A percentile compares a stretch with the other conserved stretches of the same genome.
Evolutionary conservation across 148 eudicot genomes (phyloP).

Genomic region (Chenopodium formosanum): DNA sequence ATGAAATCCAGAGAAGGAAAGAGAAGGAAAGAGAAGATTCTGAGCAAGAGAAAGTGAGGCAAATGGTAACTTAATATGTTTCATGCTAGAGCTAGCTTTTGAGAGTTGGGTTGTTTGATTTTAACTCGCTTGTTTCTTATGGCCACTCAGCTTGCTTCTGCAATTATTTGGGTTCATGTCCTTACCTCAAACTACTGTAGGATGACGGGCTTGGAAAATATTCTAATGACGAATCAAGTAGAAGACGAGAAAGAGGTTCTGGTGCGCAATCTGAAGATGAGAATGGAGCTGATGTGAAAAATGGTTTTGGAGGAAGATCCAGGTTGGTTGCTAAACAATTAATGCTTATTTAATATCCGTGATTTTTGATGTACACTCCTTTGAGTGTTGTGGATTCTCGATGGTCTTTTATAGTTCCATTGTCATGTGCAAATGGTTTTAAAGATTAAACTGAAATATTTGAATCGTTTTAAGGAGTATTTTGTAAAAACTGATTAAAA

Average conservation of each 20-base stretch:
- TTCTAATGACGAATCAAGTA: conserved; percentile 41
- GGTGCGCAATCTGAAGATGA: conserved; percentile 44
- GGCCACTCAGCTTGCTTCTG: conserved; percentile 96
- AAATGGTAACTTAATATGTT: conserved; percentile 63
- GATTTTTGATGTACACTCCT: neutral
- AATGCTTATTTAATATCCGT: neutral
- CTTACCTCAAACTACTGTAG: conserved; percentile 99
- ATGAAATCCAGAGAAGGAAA: conserved; percentile 75
- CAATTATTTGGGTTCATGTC: conserved; percentile 99
- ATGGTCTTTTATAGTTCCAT: neutral
- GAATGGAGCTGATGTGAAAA: conserved; percentile 50
- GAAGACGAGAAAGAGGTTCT: conserved; percentile 41
- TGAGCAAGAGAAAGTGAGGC: conserved; percentile 56
- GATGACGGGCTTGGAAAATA: conserved; percentile 52
- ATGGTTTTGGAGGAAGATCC: conserved; percentile 64
- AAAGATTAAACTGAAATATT: neutral
- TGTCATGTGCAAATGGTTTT: neutral
- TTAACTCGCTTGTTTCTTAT: conserved; percentile 76
- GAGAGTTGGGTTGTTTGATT: conserved; percentile 35
- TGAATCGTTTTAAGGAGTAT: neutral
- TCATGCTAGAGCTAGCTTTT: conserved; percentile 48
- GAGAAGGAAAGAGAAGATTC: conserved; percentile 64
- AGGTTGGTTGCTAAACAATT: conserved; percentile 44
- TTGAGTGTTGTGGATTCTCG: neutral
- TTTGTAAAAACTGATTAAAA: neutral